phyloP scores from a whole-genome alignment of 2,329 filamentous ascomycete genomes.

The Fusarium nelsonii region DNA sequence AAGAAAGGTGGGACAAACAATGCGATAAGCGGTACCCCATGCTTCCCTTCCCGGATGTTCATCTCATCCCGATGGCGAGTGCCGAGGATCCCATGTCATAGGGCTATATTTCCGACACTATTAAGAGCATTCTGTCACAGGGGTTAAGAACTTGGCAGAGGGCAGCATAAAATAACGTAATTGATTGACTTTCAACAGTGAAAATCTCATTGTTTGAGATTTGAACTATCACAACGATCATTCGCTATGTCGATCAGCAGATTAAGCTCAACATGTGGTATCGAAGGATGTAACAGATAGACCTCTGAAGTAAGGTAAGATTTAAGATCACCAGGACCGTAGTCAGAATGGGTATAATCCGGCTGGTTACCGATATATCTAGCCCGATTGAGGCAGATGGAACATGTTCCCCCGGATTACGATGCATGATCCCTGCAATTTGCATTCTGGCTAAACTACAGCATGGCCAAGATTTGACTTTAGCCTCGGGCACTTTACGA shows the following conservation, averaged over 20 bases:
- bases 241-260: background rate
- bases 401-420: slow-evolving; percentile 10
- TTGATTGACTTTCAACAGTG: background rate
- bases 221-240: background rate
- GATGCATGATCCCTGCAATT: background rate
- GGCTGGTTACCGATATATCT: background rate
- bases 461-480: background rate
- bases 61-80: background rate
- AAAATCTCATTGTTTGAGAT: background rate
- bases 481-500: background rate
- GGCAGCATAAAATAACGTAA: background rate
- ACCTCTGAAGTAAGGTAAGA: background rate
- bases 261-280: background rate
- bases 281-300: background rate
- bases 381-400: slow-evolving; percentile 1
- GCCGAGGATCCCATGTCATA: slow-evolving; percentile 2
- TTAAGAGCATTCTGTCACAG: background rate
- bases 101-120: background rate
- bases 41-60: background rate
- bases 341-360: background rate
- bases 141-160: background rate
- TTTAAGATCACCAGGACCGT: background rate
- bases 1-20: background rate
- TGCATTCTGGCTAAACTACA: slow-evolving; percentile 4
- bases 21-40: background rate